A percentile compares a stretch with the other conserved stretches of the same genome.
phyloP scores from a whole-genome alignment of 345 rosid species.

The Litchi chinensis region DNA sequence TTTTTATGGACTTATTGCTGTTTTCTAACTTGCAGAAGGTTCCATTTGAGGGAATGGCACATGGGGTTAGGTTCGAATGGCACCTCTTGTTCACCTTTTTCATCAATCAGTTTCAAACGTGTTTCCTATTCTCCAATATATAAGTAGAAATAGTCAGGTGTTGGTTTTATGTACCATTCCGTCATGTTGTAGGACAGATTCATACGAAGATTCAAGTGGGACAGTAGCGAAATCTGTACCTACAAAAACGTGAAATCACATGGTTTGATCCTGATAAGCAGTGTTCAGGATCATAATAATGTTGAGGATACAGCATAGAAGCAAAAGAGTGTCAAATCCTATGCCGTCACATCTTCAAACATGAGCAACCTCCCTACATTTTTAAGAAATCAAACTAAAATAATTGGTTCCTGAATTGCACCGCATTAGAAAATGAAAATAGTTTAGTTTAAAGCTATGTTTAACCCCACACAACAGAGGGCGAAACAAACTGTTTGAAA shows the following conservation, averaged over 20 bases:
- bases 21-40: neutral
- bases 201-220: neutral
- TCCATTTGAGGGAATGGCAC: neutral
- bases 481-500: neutral
- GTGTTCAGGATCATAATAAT: neutral
- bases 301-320: too few relatives aligned
- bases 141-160: neutral
- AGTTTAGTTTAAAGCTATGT: too few relatives aligned
- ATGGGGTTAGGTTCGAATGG: slow-evolving; percentile 16
- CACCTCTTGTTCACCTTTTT: neutral
- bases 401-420: neutral
- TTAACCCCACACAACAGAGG: too few relatives aligned
- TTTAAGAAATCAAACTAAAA: neutral
- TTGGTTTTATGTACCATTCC: neutral
- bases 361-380: neutral
- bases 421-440: too few relatives aligned
- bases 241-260: neutral
- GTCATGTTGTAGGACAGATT: neutral
- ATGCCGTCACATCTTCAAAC: neutral
- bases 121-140: too few relatives aligned
- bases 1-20: neutral
- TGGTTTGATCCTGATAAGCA: neutral
- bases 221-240: neutral
- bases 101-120: neutral
- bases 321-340: neutral